A percentile compares a stretch with the other conserved stretches of the same genome.
phyloP scores from a whole-genome alignment of 129 eudicot genomes.

The Ambrosia artemisiifolia region DNA sequence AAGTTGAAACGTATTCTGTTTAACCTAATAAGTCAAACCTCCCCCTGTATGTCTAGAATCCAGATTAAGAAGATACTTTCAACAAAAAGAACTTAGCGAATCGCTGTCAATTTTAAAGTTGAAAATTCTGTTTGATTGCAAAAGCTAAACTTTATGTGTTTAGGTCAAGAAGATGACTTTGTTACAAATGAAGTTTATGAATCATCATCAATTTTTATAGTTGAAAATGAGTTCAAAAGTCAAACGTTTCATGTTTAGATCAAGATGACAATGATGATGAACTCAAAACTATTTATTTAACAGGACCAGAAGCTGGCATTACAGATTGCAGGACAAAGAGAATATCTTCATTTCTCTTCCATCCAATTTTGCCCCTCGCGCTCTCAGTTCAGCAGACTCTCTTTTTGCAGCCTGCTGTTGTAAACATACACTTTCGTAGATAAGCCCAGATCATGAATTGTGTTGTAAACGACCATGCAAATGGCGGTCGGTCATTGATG shows the following conservation, averaged over 20 bases:
- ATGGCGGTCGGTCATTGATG: slow-evolving; percentile 18
- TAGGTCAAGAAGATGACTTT: background rate
- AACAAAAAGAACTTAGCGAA: background rate
- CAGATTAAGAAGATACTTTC: background rate
- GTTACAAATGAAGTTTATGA: background rate
- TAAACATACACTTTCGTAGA: slow-evolving; percentile 92
- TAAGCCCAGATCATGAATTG: slow-evolving; percentile 19
- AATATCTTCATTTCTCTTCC: slow-evolving; percentile 86
- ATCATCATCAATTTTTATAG: background rate
- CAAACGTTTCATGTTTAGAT: background rate
- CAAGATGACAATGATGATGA: background rate
- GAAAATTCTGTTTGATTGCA: background rate
- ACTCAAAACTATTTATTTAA: slow-evolving; percentile 9
- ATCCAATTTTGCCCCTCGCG: slow-evolving; percentile 84
- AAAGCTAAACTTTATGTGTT: background rate
- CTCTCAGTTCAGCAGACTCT: slow-evolving; percentile 88
- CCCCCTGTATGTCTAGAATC: too few species aligned
- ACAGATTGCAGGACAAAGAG: slow-evolving; percentile 72
- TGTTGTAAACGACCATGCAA: slow-evolving; percentile 12
- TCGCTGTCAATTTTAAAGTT: background rate
- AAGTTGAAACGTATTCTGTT: too few species aligned
- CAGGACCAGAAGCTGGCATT: slow-evolving; percentile 88
- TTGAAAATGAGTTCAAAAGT: slow-evolving; percentile 17
- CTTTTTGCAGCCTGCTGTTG: slow-evolving; percentile 77
- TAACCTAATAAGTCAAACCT: too few species aligned